Conservation (phyloP, 1,284 basidiomycete species). For the Moesziomyces globuligerus region DNA sequence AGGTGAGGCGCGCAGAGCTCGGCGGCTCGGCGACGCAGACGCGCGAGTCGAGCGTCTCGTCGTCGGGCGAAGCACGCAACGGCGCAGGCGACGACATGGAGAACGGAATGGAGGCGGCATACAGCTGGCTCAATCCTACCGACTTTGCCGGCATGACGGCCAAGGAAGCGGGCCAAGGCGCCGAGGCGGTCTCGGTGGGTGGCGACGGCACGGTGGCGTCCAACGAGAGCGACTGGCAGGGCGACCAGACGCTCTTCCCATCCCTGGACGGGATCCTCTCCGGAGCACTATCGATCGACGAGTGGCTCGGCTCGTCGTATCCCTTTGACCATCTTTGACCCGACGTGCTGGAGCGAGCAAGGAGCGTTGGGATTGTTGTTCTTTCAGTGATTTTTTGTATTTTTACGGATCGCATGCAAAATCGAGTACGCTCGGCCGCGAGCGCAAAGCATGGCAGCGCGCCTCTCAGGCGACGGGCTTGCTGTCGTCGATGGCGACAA, state of each 20-base stretch:
- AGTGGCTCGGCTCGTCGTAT: conserved; percentile 45
- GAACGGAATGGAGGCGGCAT: conserved; percentile 10
- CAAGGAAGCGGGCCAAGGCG: conserved; percentile 2
- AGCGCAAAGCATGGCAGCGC: too few relatives aligned
- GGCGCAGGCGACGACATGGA: not conserved
- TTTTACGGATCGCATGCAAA: not conserved
- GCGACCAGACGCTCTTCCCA: conserved; percentile 34
- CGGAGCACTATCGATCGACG: conserved; percentile 37
- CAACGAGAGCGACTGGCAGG: conserved; percentile 39
- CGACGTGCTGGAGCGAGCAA: too few relatives aligned
- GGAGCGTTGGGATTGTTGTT: too few relatives aligned
- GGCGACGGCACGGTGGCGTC: conserved; percentile 19
- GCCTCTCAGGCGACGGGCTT: not conserved
- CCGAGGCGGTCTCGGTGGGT: conserved; percentile 16
- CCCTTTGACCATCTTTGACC: conserved; percentile 37
- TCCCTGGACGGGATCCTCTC: conserved; percentile 41
- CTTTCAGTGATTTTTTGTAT: not conserved
- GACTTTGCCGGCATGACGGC: conserved; percentile 4
- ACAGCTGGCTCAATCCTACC: conserved; percentile 27
- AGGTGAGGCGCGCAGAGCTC: conserved; percentile 11
- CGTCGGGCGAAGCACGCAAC: conserved; percentile 5
- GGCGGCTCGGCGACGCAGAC: conserved; percentile 19
- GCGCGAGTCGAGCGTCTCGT: conserved; percentile 27
- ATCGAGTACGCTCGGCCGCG: too few relatives aligned
- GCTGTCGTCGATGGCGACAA: conserved; percentile 7